Percentiles rank a stretch among this genome's conserved stretches.
These are phyloP conservation scores for Termitomyces sp. DNA, from an alignment of 768 basidiomycete genomes.

Conservation along the genomic window DNA sequence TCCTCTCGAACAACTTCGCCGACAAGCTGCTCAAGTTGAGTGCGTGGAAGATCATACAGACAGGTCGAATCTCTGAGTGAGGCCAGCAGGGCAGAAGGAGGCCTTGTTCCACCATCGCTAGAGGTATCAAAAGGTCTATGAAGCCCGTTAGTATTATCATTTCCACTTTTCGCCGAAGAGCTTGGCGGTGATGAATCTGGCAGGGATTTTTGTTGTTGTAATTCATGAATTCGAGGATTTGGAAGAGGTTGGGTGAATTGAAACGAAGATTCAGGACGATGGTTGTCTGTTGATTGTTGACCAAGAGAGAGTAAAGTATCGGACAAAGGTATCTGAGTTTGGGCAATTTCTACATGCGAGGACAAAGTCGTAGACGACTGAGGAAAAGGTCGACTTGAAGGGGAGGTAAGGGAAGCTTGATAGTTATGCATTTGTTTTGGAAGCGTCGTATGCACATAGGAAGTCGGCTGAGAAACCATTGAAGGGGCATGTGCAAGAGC, in stretches of 20 bases:
- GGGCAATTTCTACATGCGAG: background rate
- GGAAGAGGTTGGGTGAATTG: background rate
- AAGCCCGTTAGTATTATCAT: background rate
- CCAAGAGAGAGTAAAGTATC: background rate
- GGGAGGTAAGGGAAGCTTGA: slow-evolving; percentile 10
- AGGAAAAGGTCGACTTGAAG: slow-evolving; percentile 4
- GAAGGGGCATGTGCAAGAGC: slow-evolving; percentile 7
- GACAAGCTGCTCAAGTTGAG: slow-evolving; percentile 52
- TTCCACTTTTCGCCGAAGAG: slow-evolving; percentile 5
- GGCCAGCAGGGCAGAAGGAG: slow-evolving; percentile 21
- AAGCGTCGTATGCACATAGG: background rate
- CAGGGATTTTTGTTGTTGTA: slow-evolving; percentile 1
- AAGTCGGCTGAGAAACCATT: background rate
- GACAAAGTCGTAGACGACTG: slow-evolving; percentile 5
- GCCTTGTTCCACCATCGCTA: background rate
- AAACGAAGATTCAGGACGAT: background rate
- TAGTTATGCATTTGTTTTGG: background rate
- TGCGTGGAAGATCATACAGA: slow-evolving; percentile 48
- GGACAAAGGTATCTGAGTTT: background rate
- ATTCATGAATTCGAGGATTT: background rate
- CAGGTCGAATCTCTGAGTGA: slow-evolving; percentile 39
- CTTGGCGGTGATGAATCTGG: slow-evolving; percentile 11
- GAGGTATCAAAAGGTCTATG: background rate
- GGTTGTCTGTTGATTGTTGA: background rate
- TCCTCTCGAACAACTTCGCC: slow-evolving; percentile 66